phyloP scores from a whole-genome alignment of 805 yeast species.

The Scheffersomyces lignosus region DNA sequence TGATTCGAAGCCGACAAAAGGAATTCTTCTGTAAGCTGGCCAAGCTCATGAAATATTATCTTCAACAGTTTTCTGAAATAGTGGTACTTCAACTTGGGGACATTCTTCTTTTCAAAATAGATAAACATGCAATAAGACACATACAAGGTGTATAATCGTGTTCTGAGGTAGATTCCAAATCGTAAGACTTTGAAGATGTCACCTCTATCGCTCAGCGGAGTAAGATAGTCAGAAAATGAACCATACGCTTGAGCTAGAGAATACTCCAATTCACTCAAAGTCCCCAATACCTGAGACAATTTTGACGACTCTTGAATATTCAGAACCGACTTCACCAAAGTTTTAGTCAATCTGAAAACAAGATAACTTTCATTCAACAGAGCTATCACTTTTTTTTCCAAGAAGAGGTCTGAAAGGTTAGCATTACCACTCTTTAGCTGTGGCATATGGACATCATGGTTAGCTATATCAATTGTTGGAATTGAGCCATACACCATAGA shows the following conservation, averaged over 20 bases:
- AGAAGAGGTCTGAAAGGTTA: slow-evolving; percentile 32
- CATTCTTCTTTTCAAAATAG: slow-evolving; percentile 2
- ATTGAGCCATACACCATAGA: background rate
- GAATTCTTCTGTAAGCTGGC: background rate
- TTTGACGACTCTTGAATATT: slow-evolving; percentile 32
- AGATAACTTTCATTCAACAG: background rate
- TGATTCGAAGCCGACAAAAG: background rate
- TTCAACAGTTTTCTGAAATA: background rate
- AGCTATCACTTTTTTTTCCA: slow-evolving; percentile 43
- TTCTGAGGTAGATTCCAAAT: slow-evolving; percentile 9
- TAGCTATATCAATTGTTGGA: background rate
- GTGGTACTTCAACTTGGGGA: background rate
- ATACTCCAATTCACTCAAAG: slow-evolving; percentile 42
- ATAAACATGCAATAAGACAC: slow-evolving; percentile 9
- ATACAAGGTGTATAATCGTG: slow-evolving; percentile 14
- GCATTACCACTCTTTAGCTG: slow-evolving; percentile 32
- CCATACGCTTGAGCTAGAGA: slow-evolving; percentile 27
- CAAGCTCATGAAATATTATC: background rate
- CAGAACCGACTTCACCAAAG: slow-evolving; percentile 29
- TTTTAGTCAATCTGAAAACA: slow-evolving; percentile 8
- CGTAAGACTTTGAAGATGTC: slow-evolving; percentile 13
- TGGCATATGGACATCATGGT: slow-evolving; percentile 55
- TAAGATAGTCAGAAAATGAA: slow-evolving; percentile 7
- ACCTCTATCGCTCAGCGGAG: background rate
- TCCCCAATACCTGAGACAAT: slow-evolving; percentile 24